Evolutionary conservation across 768 basidiomycete species (phyloP).

Genomic region (Coprinopsis marcescibilis): DNA sequence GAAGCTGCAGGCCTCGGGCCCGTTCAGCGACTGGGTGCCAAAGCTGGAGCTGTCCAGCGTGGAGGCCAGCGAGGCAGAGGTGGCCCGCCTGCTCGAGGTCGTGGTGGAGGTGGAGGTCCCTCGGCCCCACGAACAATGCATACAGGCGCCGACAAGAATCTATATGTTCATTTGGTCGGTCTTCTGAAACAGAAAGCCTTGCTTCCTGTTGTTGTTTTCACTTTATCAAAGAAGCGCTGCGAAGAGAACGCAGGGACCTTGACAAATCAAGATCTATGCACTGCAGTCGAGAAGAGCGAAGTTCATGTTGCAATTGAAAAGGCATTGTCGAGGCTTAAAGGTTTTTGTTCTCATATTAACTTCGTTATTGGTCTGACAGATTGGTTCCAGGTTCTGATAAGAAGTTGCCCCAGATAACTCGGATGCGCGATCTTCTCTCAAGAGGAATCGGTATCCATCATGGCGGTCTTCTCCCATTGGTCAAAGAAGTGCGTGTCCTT

Average conservation of each 20-base stretch:
- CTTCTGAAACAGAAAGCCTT: conserved; percentile 80
- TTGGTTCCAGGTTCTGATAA: conserved; percentile 70
- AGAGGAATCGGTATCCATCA: conserved; percentile 98
- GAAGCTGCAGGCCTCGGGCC: conserved; percentile 91
- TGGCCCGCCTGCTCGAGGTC: conserved; percentile 35
- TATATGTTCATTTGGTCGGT: conserved; percentile 89
- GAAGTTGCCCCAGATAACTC: conserved; percentile 85
- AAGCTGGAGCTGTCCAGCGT: conserved; percentile 50
- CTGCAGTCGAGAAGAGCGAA: conserved; percentile 91
- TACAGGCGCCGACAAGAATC: conserved; percentile 74
- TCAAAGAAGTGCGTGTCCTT: conserved; percentile 73
- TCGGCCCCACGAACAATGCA: conserved; percentile 45
- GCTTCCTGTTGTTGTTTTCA: conserved; percentile 94
- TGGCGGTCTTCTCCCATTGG: conserved; percentile 90
- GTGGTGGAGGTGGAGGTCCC: conserved; percentile 38
- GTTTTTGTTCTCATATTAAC: conserved; percentile 31
- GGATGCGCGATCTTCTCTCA: conserved; percentile 84
- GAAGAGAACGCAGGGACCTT: conserved; percentile 94
- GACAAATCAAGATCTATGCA: conserved; percentile 82
- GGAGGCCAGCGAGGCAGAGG: conserved; percentile 46
- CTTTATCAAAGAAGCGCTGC: conserved; percentile 93
- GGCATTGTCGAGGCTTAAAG: conserved; percentile 86
- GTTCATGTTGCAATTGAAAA: conserved; percentile 93
- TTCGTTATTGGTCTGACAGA: conserved; percentile 5
- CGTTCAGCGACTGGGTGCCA: conserved; percentile 77